Percentiles rank a stretch among this genome's conserved stretches.
Evolutionary conservation across 306 rosid genomes (phyloP).

Genomic region (Quercus bicolor): DNA sequence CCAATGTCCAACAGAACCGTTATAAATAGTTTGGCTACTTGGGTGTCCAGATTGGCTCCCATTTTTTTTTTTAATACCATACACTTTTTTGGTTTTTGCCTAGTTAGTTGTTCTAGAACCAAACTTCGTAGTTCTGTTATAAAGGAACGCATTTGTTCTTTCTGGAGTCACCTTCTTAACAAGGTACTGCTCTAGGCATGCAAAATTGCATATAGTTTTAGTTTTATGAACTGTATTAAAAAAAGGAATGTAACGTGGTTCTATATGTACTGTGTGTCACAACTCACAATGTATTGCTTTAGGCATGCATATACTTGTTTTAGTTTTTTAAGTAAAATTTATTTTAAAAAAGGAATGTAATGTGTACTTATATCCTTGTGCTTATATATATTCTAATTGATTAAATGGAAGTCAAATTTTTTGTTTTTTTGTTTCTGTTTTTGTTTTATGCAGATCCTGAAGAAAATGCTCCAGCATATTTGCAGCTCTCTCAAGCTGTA

Average conservation of each 20-base stretch:
- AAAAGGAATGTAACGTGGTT: not conserved
- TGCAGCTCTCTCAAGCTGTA: constrained; percentile 42
- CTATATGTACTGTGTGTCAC: too few species aligned
- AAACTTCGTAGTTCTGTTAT: not conserved
- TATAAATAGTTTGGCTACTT: not conserved
- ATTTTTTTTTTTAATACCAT: not conserved
- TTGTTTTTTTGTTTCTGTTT: not conserved
- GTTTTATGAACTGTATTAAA: not conserved
- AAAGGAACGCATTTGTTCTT: not conserved
- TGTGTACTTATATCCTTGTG: not conserved
- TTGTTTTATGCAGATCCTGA: constrained; percentile 46
- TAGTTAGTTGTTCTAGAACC: not conserved
- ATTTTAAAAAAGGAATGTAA: not conserved
- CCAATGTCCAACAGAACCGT: not conserved
- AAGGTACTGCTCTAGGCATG: constrained; percentile 37
- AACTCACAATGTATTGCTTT: constrained; percentile 34
- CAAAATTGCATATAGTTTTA: not conserved
- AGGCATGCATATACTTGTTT: not conserved
- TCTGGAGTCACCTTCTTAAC: constrained; percentile 39
- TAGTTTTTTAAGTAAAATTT: not conserved
- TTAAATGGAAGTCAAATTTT: not conserved
- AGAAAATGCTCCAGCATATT: constrained; percentile 47
- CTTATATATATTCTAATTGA: not conserved
- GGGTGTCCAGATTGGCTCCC: not conserved
- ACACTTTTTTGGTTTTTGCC: not conserved